Base-by-base conservation (phyloP, 768 basidiomycete genomes). In the Mycena vulgaris region DNA sequence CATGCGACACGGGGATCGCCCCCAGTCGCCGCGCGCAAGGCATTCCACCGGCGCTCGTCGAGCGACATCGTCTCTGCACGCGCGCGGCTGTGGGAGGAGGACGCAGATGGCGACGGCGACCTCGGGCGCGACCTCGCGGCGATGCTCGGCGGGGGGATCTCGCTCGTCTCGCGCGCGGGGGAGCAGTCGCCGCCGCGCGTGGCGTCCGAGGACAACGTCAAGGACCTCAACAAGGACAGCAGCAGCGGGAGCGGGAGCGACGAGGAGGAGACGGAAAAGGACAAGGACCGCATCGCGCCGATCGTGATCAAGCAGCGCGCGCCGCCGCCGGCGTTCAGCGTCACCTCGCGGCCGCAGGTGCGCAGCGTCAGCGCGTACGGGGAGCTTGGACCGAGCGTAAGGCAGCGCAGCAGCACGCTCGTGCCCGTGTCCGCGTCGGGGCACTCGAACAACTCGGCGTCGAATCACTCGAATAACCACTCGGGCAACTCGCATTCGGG, bases 221-320 rank as follows among this genome's bases (percentile, higher is more conserved):
- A n/a, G n/a, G n/a, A n/a, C n/a, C n/a, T n/a, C n/a, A n/a, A n/a
- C n/a, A n/a, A n/a, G n/a, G n/a, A n/a, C n/a, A n/a, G n/a, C n/a
- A n/a, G n/a, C n/a, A n/a, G n/a, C n/a, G n/a, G n/a, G n/a, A n/a
- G 39, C 39, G 17, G 57, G n/a, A 17, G 13, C 55, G 48, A 6
- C 21, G 55, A 31, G 25, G 31, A 64, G 35, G 61, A 61, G 53
- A 63, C 74, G 42, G 74, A 47, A 28, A 56, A 73, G 48, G 67
- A 40, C 40, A 58, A 78, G 74, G 65, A 78, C 75, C 58, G 11
- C 70, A 81, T 89, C 59, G 83, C 87, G 23, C 90, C 90, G 11
- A 90, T 90, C 55, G 86, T 86, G 27, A 90, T 92, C 70, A 88
- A 87, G 70, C 83, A 86, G 74, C 85, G 89, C 35, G 80, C 86